phyloP scores from a whole-genome alignment of 768 basidiomycete species.

The Amanita subjunquillea region DNA sequence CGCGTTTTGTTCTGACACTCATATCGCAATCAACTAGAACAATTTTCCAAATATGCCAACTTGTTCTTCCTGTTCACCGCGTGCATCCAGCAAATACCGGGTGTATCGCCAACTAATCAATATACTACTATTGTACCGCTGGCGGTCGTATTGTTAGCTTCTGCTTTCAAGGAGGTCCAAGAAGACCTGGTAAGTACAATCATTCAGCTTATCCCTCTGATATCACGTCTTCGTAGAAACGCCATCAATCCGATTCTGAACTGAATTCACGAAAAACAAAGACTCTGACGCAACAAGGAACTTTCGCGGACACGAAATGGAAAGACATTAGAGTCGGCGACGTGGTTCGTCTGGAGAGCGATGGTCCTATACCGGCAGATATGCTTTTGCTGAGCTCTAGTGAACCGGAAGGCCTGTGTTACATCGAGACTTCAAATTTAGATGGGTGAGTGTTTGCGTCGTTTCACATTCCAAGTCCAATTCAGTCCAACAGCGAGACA shows the following conservation, averaged over 20 bases:
- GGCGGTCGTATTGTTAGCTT: slow-evolving; percentile 78
- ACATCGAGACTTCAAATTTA: slow-evolving; percentile 95
- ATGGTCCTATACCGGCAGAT: slow-evolving; percentile 96
- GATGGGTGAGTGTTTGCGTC: slow-evolving; percentile 60
- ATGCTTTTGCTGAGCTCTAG: slow-evolving; percentile 78
- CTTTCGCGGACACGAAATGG: slow-evolving; percentile 77
- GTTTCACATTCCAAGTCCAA: background rate
- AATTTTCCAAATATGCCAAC: slow-evolving; percentile 99
- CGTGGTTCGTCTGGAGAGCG: slow-evolving; percentile 78
- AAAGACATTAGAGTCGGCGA: slow-evolving; percentile 86
- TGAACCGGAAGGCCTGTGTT: slow-evolving; percentile 96
- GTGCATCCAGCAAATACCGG: slow-evolving; percentile 95
- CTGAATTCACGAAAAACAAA: slow-evolving; percentile 79
- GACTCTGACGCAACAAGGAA: slow-evolving; percentile 51
- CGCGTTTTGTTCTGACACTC: background rate
- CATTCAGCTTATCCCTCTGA: background rate
- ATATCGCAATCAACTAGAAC: slow-evolving; percentile 42
- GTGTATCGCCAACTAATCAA: slow-evolving; percentile 89
- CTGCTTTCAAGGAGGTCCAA: slow-evolving; percentile 91
- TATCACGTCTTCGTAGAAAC: slow-evolving; percentile 52
- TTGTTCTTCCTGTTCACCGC: slow-evolving; percentile 98
- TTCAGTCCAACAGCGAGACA: slow-evolving; percentile 58
- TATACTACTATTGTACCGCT: slow-evolving; percentile 95
- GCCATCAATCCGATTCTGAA: slow-evolving; percentile 89
- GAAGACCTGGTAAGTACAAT: slow-evolving; percentile 73